Percentiles rank a stretch among this genome's conserved stretches.
Conservation (phyloP, 2,329 filamentous ascomycete species). For the Myriosclerotinia duriaeana region DNA sequence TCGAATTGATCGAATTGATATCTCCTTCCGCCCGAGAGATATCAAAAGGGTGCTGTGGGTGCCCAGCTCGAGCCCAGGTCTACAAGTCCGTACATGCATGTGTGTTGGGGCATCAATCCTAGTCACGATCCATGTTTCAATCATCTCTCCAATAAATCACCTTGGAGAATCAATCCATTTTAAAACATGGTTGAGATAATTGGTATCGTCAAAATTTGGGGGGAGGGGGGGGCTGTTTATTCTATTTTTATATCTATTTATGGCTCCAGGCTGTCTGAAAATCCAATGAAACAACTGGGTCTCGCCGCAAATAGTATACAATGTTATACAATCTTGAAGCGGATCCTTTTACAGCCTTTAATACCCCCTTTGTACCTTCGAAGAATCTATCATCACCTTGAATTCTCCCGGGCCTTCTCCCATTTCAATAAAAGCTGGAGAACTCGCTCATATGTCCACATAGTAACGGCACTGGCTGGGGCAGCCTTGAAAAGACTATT, state of each 20-base stretch:
- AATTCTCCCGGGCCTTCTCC: conserved; percentile 24
- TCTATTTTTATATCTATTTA: neutral
- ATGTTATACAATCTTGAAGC: neutral
- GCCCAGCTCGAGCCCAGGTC: too few relatives aligned
- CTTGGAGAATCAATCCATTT: neutral
- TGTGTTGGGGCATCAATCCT: neutral
- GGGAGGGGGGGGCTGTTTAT: too few relatives aligned
- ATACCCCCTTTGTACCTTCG: neutral
- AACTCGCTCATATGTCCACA: conserved; percentile 72
- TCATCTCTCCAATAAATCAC: neutral
- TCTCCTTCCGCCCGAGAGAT: conserved; percentile 13
- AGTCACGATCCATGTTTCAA: neutral
- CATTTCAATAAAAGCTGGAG: conserved; percentile 43
- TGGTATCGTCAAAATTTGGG: too few relatives aligned
- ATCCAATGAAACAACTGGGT: neutral
- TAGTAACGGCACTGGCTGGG: conserved; percentile 72
- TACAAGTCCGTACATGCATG: neutral
- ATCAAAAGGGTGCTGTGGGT: neutral
- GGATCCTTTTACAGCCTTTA: neutral
- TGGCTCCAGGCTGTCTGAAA: neutral
- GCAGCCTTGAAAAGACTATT: conserved; percentile 80
- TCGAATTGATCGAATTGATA: conserved; percentile 1
- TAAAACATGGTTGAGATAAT: too few relatives aligned
- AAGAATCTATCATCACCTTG: neutral
- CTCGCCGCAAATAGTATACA: neutral